Evolutionary conservation across 2,329 filamentous ascomycete species (phyloP), one percentile per base, ranked within the genome.

Genomic region (Colletotrichum lupini): DNA sequence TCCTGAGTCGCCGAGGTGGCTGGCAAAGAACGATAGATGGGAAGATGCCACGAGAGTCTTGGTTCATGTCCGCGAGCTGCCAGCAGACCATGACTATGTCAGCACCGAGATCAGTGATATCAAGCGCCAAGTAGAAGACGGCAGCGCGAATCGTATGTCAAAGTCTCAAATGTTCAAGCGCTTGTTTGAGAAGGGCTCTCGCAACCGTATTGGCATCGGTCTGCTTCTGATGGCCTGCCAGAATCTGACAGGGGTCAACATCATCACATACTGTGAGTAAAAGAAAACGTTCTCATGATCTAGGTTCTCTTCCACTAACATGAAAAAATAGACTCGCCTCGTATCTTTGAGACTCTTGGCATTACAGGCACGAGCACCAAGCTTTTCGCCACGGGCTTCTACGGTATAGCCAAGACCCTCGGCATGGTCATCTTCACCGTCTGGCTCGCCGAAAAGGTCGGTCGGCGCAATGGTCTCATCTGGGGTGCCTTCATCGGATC

Each of bases 61-160:
- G 0, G 74, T 77, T 26, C 86, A 84, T 53, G 79, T 85, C 22
- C 80, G 84, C 0, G 79, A 80, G 8, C 80, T 86, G 2, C 77
- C 81, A 0, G 59, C 69, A 0, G 78, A 82, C 1, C 81, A 85
- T 59, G 77, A 80, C 4, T 85, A 85, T 68, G 76, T 83, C 35
- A 77, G 87, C 16, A 76, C 78, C 5, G 87, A 90, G 76, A 87
- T 87, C 75, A 80, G 83, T 52, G 87, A 90, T 73, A 90, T 90
- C 73, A 85, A 85, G 46, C 79, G 82, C 1, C 88, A 88, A 2
- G 88, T 91, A 35, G 83, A 87, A 16, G 87, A 89, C 1, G 89
- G 92, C 77, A 87, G 87, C 66, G 75, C 53, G 26, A 68, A 52
- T 35, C 56, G 52, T 2, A 58, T 74, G 49, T 74, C 70, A 14